Conservation (phyloP, 306 rosid species). For the Quercus aquifolioides region DNA sequence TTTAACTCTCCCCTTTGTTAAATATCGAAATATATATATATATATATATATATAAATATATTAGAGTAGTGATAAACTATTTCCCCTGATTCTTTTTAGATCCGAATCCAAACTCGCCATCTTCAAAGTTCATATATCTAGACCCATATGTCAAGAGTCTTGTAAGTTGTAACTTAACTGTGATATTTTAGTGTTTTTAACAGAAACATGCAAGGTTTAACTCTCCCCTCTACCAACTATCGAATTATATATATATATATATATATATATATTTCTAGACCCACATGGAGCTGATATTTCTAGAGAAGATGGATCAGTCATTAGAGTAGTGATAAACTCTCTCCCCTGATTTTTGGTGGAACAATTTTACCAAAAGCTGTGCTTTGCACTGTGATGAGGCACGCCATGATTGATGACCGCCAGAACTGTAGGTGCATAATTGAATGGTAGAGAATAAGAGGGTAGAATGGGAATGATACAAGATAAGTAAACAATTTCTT, state of each 20-base stretch:
- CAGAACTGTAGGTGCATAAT: neutral
- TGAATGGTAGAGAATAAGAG: slow-evolving; percentile 14
- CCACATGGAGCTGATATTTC: slow-evolving; percentile 15
- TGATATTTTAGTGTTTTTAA: too few species aligned
- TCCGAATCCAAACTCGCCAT: neutral
- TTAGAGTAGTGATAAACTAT: neutral
- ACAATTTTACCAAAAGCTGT: neutral
- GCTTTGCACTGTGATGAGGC: neutral
- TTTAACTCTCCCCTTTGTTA: too few species aligned
- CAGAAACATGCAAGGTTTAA: too few species aligned
- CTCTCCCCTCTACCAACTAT: too few species aligned
- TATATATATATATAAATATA: too few species aligned
- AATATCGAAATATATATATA: too few species aligned
- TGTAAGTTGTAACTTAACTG: too few species aligned
- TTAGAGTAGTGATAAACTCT: neutral
- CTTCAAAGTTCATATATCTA: neutral
- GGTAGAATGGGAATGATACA: slow-evolving; percentile 26
- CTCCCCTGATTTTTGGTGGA: neutral
- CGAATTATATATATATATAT: too few species aligned
- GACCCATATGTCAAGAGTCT: too few species aligned
- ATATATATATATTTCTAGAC: neutral
- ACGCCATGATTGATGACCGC: neutral
- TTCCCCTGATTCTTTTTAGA: neutral
- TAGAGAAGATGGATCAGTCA: slow-evolving; percentile 13
- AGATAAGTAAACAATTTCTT: slow-evolving; percentile 13